These are phyloP conservation scores for Pachysolen tannophilus DNA, from an alignment of 805 yeast genomes.

Conservation along the genomic window DNA sequence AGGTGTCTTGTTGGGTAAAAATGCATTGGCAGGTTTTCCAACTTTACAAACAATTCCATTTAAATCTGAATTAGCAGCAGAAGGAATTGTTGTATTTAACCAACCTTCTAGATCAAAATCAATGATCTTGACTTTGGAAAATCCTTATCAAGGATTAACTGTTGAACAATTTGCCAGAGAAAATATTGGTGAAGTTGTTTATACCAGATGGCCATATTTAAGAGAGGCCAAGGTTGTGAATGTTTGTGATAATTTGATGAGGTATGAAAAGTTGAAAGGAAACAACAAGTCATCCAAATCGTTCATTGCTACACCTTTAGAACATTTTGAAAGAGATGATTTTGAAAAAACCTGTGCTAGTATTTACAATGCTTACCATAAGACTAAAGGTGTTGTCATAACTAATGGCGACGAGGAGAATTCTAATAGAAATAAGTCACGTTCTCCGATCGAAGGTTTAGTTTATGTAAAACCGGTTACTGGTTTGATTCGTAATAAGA, in stretches of 20 bases:
- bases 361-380: slow-evolving; percentile 34
- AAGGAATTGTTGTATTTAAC: slow-evolving; percentile 72
- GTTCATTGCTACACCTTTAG: slow-evolving; percentile 30
- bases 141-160: slow-evolving; percentile 46
- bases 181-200: slow-evolving; percentile 54
- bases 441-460: slow-evolving; percentile 38
- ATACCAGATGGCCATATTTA: slow-evolving; percentile 86
- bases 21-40: slow-evolving; percentile 86
- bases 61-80: slow-evolving; percentile 41
- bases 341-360: slow-evolving; percentile 34
- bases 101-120: slow-evolving; percentile 81
- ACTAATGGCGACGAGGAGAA: slow-evolving; percentile 16
- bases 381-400: slow-evolving; percentile 57
- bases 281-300: slow-evolving; percentile 12
- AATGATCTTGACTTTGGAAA: slow-evolving; percentile 55
- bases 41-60: slow-evolving; percentile 66
- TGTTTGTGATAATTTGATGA: slow-evolving; percentile 46
- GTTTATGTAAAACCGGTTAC: slow-evolving; percentile 68
- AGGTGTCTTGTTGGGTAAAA: slow-evolving; percentile 63
- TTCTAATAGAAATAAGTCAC: slow-evolving; percentile 2
- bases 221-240: slow-evolving; percentile 67
- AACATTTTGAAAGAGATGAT: slow-evolving; percentile 36
- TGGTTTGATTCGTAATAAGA: slow-evolving; percentile 62
- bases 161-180: slow-evolving; percentile 59
- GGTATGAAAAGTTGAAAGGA: slow-evolving; percentile 34